These are phyloP conservation scores for Picea abies DNA, from an alignment of 83 land plant genomes.

Conservation along the genomic window DNA sequence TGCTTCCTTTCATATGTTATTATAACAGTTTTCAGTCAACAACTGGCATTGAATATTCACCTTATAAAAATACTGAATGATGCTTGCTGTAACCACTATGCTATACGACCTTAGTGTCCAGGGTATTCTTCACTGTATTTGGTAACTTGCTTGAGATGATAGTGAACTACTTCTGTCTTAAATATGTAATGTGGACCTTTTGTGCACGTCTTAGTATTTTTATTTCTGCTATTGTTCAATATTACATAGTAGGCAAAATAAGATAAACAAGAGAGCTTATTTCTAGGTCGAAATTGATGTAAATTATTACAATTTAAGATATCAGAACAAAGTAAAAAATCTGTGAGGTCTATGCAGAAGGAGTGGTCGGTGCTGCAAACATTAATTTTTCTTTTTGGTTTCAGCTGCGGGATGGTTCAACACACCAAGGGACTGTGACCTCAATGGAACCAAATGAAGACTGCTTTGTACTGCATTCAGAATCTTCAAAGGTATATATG, in stretches of 20 bases:
- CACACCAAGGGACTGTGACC: constrained; percentile 93
- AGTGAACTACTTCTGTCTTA: too few relatives aligned
- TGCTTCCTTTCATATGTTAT: too few relatives aligned
- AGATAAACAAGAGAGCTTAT: neutral
- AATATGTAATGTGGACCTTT: too few relatives aligned
- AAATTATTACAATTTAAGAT: neutral
- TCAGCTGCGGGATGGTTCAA: constrained; percentile 93
- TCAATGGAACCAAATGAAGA: constrained; percentile 98
- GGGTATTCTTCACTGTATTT: too few relatives aligned
- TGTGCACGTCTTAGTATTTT: neutral
- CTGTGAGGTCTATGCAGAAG: neutral
- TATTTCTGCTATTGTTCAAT: neutral
- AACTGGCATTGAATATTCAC: neutral
- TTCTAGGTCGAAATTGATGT: neutral
- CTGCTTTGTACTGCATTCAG: constrained; percentile 81
- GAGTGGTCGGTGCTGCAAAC: neutral
- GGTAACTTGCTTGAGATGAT: too few relatives aligned
- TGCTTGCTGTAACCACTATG: neutral
- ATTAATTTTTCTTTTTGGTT: neutral
- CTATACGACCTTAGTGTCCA: too few relatives aligned
- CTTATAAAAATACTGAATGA: neutral
- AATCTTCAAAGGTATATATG: constrained; percentile 68
- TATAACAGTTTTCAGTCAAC: too few relatives aligned
- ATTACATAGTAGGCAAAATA: neutral
- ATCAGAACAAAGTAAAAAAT: neutral